Conservation (phyloP, 495 filamentous ascomycete species). For the Talaromyces stipitatus region DNA sequence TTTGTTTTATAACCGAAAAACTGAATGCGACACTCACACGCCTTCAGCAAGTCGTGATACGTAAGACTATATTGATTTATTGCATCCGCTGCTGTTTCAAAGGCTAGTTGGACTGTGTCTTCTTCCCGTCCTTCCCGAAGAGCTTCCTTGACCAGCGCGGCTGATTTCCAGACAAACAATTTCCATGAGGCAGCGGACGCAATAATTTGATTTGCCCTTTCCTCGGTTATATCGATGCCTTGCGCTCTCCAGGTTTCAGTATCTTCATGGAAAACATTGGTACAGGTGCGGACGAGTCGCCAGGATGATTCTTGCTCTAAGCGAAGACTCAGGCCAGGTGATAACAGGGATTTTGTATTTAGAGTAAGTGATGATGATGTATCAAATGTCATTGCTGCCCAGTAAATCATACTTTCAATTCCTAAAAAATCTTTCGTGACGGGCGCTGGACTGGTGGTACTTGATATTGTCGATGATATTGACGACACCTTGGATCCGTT, state of each 20-base stretch:
- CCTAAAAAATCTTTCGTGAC: constrained; percentile 11
- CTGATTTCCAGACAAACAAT: constrained; percentile 13
- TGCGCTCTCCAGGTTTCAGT: constrained; percentile 11
- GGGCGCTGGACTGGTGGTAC: constrained; percentile 7
- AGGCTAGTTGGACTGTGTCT: constrained; percentile 10
- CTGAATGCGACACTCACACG: constrained; percentile 13
- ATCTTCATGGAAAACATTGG: constrained; percentile 14
- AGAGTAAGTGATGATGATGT: constrained; percentile 14
- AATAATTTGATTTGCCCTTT: constrained; percentile 15
- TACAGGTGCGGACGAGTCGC: constrained; percentile 12
- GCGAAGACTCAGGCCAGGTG: constrained; percentile 8
- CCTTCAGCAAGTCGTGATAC: constrained; percentile 9
- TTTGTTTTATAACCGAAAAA: constrained; percentile 13
- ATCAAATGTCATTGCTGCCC: constrained; percentile 15
- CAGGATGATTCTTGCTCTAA: constrained; percentile 11
- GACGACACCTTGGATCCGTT: constrained; percentile 14
- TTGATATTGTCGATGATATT: constrained; percentile 4
- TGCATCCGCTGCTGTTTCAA: constrained; percentile 10
- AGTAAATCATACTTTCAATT: constrained; percentile 15
- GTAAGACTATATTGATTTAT: constrained; percentile 12
- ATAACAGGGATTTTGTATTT: constrained; percentile 12
- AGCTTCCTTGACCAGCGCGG: constrained; percentile 12
- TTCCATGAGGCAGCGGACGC: constrained; percentile 12
- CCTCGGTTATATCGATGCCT: constrained; percentile 12
- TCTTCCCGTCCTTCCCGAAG: constrained; percentile 13